Percentiles rank a stretch among this genome's conserved stretches.
These are phyloP conservation scores for Trichoderma arundinaceum DNA, from an alignment of 2,329 filamentous ascomycete species.

Conservation along the genomic window DNA sequence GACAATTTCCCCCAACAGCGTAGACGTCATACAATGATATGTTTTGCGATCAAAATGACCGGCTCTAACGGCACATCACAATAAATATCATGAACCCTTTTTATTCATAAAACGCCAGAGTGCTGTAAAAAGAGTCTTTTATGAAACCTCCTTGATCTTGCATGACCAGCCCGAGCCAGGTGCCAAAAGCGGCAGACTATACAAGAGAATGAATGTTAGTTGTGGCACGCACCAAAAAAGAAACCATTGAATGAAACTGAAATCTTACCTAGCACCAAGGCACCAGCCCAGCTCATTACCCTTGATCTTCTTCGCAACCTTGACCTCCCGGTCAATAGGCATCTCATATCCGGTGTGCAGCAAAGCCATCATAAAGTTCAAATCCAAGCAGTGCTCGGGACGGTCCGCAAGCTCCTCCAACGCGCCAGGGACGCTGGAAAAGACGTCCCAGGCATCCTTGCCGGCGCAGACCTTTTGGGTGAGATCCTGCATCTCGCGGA, in stretches of 20 bases:
- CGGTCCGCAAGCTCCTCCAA: conserved; percentile 79
- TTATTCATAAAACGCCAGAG: conserved; percentile 31
- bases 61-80: conserved; percentile 1
- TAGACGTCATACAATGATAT: conserved; percentile 13
- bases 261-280: conserved; percentile 84
- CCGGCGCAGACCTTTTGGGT: conserved; percentile 85
- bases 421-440: conserved; percentile 76
- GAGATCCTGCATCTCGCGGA: conserved; percentile 87
- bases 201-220: background rate
- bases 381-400: conserved; percentile 90
- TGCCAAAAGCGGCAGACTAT: conserved; percentile 80
- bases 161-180: conserved; percentile 89
- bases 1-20: background rate
- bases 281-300: conserved; percentile 97
- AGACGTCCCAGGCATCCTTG: conserved; percentile 77
- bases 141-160: conserved; percentile 77
- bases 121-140: conserved; percentile 38
- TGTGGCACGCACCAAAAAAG: conserved; percentile 52
- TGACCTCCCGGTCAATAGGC: conserved; percentile 94
- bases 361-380: conserved; percentile 95
- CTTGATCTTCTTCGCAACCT: conserved; percentile 99
- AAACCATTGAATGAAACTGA: background rate
- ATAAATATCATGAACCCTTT: conserved; percentile 11
- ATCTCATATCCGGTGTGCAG: conserved; percentile 97
- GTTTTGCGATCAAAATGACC: conserved; percentile 4